Conservation (phyloP, 805 yeast genomes). For the Saturnispora zaruensis region DNA sequence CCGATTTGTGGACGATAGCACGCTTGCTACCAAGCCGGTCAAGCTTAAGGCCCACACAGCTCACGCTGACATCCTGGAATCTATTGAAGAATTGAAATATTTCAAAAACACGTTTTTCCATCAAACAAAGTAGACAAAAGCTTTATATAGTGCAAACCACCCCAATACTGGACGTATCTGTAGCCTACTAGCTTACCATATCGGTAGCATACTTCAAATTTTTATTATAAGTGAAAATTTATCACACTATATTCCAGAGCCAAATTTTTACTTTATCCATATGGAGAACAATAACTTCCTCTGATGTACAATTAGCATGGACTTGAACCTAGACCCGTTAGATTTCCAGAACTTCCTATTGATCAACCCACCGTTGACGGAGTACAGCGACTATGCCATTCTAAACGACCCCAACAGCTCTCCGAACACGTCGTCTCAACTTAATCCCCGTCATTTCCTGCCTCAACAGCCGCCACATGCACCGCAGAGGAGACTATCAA, state of each 20-base stretch:
- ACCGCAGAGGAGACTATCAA: slow-evolving; percentile 62
- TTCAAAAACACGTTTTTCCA: slow-evolving; percentile 33
- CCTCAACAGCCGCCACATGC: background rate
- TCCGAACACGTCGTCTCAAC: background rate
- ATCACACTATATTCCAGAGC: background rate
- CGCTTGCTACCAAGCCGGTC: slow-evolving; percentile 43
- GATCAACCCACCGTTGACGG: slow-evolving; percentile 31
- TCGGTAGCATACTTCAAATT: background rate
- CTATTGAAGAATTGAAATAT: slow-evolving; percentile 77
- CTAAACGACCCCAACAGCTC: slow-evolving; percentile 5
- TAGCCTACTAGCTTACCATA: background rate
- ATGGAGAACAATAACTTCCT: background rate
- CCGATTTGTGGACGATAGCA: slow-evolving; percentile 6
- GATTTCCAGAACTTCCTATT: slow-evolving; percentile 30
- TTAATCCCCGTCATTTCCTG: background rate
- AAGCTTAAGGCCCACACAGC: slow-evolving; percentile 82
- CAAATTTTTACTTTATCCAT: background rate
- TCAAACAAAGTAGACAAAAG: background rate
- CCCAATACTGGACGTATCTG: background rate
- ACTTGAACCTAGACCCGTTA: slow-evolving; percentile 28
- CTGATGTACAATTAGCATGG: background rate
- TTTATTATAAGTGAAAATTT: background rate
- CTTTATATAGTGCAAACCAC: background rate
- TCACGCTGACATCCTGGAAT: slow-evolving; percentile 75
- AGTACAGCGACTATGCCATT: slow-evolving; percentile 20